Evolutionary conservation across 139 green algal genomes (phyloP).

Genomic region (Nannochloris sp.): DNA sequence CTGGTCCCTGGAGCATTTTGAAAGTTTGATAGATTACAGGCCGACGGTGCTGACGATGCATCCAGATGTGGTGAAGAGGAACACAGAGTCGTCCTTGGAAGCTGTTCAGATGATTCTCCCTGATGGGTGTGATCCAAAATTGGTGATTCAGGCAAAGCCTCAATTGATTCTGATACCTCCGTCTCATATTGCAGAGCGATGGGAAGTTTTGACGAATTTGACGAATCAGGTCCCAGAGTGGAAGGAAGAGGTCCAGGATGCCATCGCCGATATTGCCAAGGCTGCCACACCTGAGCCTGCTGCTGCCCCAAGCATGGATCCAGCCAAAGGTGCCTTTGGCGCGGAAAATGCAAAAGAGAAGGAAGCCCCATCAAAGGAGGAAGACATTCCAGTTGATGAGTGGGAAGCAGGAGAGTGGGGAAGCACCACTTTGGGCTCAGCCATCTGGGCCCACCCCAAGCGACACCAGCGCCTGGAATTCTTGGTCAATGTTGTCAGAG

Average conservation of each 20-base stretch:
- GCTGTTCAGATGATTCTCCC: constrained; percentile 6
- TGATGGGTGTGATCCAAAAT: neutral
- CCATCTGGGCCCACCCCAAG: constrained; percentile 1
- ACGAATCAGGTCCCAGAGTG: neutral
- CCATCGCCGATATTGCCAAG: neutral
- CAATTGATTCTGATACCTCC: constrained; percentile 6
- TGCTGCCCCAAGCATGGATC: neutral
- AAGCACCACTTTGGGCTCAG: neutral
- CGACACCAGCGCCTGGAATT: constrained; percentile 9
- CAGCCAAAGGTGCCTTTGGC: neutral
- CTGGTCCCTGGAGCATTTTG: constrained; percentile 3
- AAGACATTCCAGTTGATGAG: neutral
- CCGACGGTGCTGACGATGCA: constrained; percentile 1
- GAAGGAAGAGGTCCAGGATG: constrained; percentile 3
- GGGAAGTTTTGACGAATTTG: neutral
- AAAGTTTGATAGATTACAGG: neutral
- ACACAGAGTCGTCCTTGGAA: neutral
- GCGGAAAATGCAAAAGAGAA: neutral
- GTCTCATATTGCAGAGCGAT: constrained; percentile 3
- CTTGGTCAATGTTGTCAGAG: neutral
- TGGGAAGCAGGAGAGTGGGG: constrained; percentile 1
- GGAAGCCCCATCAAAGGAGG: neutral
- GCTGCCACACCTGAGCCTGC: neutral
- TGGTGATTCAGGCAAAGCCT: constrained; percentile 8
- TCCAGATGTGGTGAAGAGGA: constrained; percentile 3